phyloP scores from a whole-genome alignment of 768 basidiomycete genomes.

The Agrocybe praecox region DNA sequence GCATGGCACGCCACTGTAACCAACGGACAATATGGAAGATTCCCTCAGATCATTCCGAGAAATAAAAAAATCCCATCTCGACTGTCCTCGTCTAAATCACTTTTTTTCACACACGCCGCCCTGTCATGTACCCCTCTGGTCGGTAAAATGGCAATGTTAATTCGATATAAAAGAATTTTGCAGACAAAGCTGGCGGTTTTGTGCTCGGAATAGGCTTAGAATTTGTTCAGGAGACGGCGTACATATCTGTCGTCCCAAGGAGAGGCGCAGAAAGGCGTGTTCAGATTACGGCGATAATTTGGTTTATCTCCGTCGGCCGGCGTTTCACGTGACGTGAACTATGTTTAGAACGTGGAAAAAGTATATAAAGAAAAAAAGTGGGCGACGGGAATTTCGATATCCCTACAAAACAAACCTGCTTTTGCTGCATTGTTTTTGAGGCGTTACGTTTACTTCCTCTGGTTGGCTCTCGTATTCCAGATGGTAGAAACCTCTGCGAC shows the following conservation, averaged over 20 bases:
- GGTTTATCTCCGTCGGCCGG: slow-evolving; percentile 5
- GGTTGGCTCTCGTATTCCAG: no score
- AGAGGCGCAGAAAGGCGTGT: not conserved
- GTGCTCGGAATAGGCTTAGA: not conserved
- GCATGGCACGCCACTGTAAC: not conserved
- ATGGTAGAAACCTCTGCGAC: no score
- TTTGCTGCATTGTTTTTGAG: no score
- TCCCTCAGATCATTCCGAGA: not conserved
- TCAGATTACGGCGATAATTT: slow-evolving; percentile 3
- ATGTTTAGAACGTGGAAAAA: slow-evolving; percentile 6
- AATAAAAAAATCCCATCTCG: not conserved
- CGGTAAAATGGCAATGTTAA: not conserved
- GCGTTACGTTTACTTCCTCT: no score
- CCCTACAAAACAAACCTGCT: no score
- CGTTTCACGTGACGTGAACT: slow-evolving; percentile 2
- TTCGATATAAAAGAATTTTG: not conserved
- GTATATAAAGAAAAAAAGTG: slow-evolving; percentile 2
- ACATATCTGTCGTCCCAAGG: not conserved
- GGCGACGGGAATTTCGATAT: not conserved
- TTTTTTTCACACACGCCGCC: not conserved
- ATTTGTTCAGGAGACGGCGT: not conserved
- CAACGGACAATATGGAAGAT: not conserved
- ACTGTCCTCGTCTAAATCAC: not conserved
- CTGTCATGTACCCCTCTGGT: not conserved
- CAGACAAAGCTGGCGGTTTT: not conserved